A percentile compares a stretch with the other conserved stretches of the same genome.
Evolutionary conservation across 2,329 filamentous ascomycete species (phyloP).

Genomic region (Diaporthe citriasiana): DNA sequence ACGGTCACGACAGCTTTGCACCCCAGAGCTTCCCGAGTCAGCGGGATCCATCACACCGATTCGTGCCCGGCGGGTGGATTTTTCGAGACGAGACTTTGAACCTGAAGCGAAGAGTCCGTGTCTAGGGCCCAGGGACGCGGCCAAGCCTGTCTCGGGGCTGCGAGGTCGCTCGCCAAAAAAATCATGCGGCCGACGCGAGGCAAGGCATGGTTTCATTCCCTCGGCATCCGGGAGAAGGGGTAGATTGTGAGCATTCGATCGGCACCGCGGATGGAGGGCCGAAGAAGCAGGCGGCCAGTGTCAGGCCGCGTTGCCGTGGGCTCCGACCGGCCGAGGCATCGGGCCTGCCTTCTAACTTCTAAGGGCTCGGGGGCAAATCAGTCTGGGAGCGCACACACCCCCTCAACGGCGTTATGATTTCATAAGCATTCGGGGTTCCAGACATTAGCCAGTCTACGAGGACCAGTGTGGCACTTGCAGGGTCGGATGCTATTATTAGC

Average conservation of each 20-base stretch:
- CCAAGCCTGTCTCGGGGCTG: conserved; percentile 26
- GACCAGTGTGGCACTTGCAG: not conserved
- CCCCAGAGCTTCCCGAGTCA: conserved; percentile 14
- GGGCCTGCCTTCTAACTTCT: not conserved
- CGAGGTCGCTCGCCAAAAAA: not conserved
- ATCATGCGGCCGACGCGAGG: conserved; percentile 7
- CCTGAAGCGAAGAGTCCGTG: conserved; percentile 18
- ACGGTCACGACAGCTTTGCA: not conserved
- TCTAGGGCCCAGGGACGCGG: conserved; percentile 1
- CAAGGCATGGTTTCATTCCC: not conserved
- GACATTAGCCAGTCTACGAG: too few relatives aligned
- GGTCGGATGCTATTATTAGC: conserved; percentile 27
- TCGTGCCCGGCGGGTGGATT: conserved; percentile 13
- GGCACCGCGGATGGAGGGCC: conserved; percentile 10
- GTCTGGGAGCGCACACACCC: conserved; percentile 1
- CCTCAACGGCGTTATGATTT: conserved; percentile 19
- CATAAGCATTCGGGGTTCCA: not conserved
- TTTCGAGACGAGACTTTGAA: conserved; percentile 18
- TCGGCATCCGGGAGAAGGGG: not conserved
- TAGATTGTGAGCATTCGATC: not conserved
- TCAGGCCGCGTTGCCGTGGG: conserved; percentile 21
- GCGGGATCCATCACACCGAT: not conserved
- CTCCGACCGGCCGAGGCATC: conserved; percentile 24
- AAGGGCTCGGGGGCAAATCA: conserved; percentile 16
- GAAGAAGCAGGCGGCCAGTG: conserved; percentile 25